These are phyloP conservation scores for Cadophora sp. DNA, from an alignment of 2,329 filamentous ascomycete genomes.

Conservation along the genomic window DNA sequence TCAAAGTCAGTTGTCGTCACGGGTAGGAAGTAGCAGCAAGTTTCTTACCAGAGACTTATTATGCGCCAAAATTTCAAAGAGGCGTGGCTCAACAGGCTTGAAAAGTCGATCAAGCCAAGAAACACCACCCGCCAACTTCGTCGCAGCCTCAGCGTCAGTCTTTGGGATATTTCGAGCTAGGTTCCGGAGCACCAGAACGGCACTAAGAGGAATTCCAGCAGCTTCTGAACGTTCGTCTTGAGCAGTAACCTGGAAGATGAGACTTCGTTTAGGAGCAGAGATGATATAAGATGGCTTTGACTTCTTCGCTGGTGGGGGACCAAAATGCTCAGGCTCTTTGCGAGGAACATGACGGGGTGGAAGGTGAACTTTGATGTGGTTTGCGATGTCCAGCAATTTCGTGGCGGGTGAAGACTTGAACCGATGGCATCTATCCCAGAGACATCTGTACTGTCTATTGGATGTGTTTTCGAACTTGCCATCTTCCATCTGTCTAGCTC, in stretches of 20 bases:
- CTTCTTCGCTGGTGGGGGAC: conserved; percentile 38
- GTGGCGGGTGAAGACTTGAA: conserved; percentile 51
- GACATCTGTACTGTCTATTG: conserved; percentile 61
- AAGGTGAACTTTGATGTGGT: conserved; percentile 45
- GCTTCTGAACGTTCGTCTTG: conserved; percentile 65
- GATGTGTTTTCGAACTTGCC: conserved; percentile 64
- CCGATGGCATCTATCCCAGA: conserved; percentile 71
- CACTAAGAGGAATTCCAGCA: conserved; percentile 79
- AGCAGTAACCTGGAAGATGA: conserved; percentile 63
- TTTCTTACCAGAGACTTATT: conserved; percentile 64
- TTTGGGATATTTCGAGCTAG: conserved; percentile 72
- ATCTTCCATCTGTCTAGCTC: conserved; percentile 58
- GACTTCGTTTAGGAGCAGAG: conserved; percentile 57
- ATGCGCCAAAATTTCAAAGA: conserved; percentile 74
- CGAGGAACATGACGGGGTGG: conserved; percentile 25
- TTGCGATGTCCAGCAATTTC: conserved; percentile 40
- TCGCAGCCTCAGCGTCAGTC: conserved; percentile 61
- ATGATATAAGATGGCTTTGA: conserved; percentile 42
- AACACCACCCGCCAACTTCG: conserved; percentile 56
- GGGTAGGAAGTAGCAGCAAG: neutral
- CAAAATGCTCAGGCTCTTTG: conserved; percentile 27
- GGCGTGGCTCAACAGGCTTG: conserved; percentile 65
- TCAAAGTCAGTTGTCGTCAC: neutral
- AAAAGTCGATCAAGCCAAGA: conserved; percentile 75
- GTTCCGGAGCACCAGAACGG: conserved; percentile 79